Percentiles rank a stretch among this genome's conserved stretches.
Conservation (phyloP, 306 rosid genomes). For the Prunus mira region DNA sequence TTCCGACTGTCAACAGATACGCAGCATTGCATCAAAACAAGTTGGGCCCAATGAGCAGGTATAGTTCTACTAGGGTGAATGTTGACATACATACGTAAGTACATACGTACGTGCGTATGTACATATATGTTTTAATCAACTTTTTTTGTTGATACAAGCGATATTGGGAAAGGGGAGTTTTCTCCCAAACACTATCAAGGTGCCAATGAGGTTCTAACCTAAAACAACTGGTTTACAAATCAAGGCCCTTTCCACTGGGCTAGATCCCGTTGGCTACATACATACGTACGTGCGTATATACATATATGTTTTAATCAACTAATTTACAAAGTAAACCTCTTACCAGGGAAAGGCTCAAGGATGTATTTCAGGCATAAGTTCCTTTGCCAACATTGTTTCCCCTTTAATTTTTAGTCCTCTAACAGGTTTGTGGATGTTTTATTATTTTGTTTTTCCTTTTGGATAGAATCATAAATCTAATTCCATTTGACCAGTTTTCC, state of each 20-base stretch:
- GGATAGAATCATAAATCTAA: background rate
- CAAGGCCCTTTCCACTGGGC: too few species aligned
- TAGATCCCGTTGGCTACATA: too few species aligned
- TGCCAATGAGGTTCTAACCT: background rate
- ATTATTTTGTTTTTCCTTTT: background rate
- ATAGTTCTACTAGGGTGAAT: background rate
- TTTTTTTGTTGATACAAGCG: background rate
- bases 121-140: background rate
- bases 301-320: background rate
- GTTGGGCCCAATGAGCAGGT: conserved; percentile 82
- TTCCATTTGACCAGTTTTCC: conserved; percentile 19
- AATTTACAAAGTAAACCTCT: background rate
- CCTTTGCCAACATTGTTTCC: conserved; percentile 67
- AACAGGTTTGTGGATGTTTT: conserved; percentile 47
- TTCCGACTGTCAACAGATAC: conserved; percentile 41
- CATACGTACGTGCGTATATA: too few species aligned
- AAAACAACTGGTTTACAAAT: too few species aligned
- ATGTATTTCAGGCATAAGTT: conserved; percentile 72
- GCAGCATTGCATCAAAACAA: conserved; percentile 88
- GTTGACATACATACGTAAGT: too few species aligned
- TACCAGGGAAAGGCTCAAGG: conserved; percentile 90
- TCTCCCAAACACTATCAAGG: background rate
- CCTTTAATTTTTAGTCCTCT: conserved; percentile 80
- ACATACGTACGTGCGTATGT: too few species aligned
- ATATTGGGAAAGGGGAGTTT: too few species aligned